Base-by-base conservation (phyloP, 202 grass and related monocot genomes). In the Panicum hallii region DNA sequence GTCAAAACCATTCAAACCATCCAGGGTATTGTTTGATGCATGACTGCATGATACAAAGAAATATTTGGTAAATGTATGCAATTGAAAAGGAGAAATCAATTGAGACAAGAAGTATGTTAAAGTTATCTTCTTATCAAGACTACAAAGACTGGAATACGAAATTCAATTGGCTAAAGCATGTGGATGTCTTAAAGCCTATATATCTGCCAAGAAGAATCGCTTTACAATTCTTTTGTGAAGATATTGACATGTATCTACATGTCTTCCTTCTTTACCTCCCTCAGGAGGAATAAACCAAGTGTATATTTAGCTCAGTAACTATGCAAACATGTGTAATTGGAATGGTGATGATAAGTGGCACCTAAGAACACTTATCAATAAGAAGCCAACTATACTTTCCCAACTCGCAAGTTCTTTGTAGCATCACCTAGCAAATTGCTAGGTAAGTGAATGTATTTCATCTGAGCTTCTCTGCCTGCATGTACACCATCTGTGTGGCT, bases 1-100 rank as follows among this genome's bases (percentile, higher is more conserved):
- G 72, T 97, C 95, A 20, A 98, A 95, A 74, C 92, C 88, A 90
- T 98, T 98, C 84, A 98, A 82, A 43, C 95, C 95, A 47, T 98
- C 95, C 60, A 98, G 70, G 67, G 91, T 92, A 78, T 98, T 98
- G 72, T 95, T 98, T 88, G 90, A 93, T 40, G 92, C 19, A 89
- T 98, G 95, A 77, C 95, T 97, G 92, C 74, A 93, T 36, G 44
- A 72, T 80, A 83, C 49, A 84, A 15, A 52, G 46, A 80, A 68
- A 80, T 45, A 79, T 40, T 32, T 72, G 53, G 60, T 78, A 81
- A 84, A 77, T 30, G 14, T 30, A 76, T 72, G 43, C 26, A 88
- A 82, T 71, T 12, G n/a, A 88, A 62, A 68, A 70, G 64, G 17
- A 87, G 36, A 82, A 72, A 86, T n/a, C 32, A 77, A 74, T 11